These are phyloP conservation scores for Populus davidiana DNA, from an alignment of 345 rosid genomes.

Conservation along the genomic window DNA sequence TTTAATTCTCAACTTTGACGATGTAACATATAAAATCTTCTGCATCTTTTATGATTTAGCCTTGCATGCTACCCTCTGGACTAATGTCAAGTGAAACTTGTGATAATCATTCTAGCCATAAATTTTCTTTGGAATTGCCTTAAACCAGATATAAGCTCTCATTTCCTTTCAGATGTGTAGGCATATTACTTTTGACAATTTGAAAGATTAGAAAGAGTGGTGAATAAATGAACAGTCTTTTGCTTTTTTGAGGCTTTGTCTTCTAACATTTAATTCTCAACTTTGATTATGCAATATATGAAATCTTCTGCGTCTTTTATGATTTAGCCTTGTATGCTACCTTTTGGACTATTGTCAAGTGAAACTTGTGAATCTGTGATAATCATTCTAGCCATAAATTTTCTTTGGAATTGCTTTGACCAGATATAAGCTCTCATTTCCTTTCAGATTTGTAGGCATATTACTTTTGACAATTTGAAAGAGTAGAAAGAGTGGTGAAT, in stretches of 20 bases:
- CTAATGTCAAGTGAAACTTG: neutral
- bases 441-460: neutral
- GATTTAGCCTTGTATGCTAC: neutral
- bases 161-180: neutral
- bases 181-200: neutral
- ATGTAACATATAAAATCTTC: neutral
- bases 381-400: neutral
- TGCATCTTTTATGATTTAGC: neutral
- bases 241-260: neutral
- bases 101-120: neutral
- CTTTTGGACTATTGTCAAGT: neutral
- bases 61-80: neutral
- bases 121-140: neutral
- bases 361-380: neutral
- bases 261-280: neutral
- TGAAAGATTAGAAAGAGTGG: neutral
- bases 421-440: neutral
- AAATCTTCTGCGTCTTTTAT: neutral
- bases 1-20: neutral
- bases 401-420: neutral
- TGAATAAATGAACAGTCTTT: neutral
- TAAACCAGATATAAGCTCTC: neutral
- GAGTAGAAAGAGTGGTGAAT: neutral
- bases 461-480: neutral
- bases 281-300: neutral